Conservation (phyloP, 805 yeast genomes). For the Yamadazyma nakazawae region DNA sequence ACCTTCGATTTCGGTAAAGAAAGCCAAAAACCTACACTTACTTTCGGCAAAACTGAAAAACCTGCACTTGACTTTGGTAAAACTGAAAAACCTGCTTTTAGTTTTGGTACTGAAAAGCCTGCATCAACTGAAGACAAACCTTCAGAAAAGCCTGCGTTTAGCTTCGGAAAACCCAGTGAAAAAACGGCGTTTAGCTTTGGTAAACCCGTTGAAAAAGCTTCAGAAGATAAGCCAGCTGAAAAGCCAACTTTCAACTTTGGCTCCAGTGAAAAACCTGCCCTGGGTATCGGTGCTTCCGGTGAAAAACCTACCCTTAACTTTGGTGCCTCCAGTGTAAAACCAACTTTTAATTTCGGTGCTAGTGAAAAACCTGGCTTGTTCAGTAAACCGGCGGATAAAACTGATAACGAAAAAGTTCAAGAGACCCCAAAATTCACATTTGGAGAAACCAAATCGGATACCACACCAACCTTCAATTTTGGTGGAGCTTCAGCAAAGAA, state of each 20-base stretch:
- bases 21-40: neutral
- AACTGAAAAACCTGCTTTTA: constrained; percentile 4
- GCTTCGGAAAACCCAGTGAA: neutral
- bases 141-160: neutral
- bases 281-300: too few relatives aligned
- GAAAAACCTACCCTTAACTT: constrained; percentile 15
- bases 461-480: neutral
- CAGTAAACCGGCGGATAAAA: too few relatives aligned
- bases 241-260: too few relatives aligned
- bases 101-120: constrained; percentile 6
- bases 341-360: constrained; percentile 10
- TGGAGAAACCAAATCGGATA: constrained; percentile 2
- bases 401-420: neutral
- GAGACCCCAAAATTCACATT: constrained; percentile 12
- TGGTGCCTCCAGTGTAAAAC: constrained; percentile 12
- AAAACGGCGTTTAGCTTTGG: too few relatives aligned
- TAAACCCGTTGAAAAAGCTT: too few relatives aligned
- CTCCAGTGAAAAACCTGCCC: too few relatives aligned
- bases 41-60: neutral
- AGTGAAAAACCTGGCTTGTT: neutral
- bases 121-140: too few relatives aligned
- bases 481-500: neutral
- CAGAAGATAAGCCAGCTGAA: too few relatives aligned
- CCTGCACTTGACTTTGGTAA: constrained; percentile 8
- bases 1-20: constrained; percentile 5